Base-by-base conservation (phyloP, 2,329 filamentous ascomycete genomes). In the Pseudogymnoascus sp. region DNA sequence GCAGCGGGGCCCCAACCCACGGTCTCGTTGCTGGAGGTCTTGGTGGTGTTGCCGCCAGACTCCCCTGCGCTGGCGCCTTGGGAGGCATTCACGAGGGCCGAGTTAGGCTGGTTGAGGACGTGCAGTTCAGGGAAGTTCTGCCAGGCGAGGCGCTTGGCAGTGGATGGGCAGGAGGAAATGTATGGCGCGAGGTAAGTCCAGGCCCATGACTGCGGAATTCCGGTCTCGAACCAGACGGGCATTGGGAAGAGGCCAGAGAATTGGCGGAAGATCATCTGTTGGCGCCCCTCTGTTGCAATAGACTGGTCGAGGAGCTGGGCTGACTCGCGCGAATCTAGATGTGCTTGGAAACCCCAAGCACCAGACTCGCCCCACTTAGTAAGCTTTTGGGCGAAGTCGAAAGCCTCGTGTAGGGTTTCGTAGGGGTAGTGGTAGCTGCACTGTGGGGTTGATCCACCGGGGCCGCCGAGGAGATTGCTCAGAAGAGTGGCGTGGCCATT, bases 301-400 rank as follows among this genome's bases (percentile, higher is more conserved):
- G 87, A 88, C 75, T 92, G 89, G 2, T 90, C 78, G 2, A 96
- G 79, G 15, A 95, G 76, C 71, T 87, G 86, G 0, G 83, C 90
- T 11, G 87, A 87, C 69, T 90, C 87, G 4, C 89, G 87, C 0
- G 88, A 87, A 74, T 93, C 85, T 57, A 95, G 80, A 71, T 95
- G 90, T 61, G 86, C 82, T 67, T 93, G 78, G 78, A 93, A 95
- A 0, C 90, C 90, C 77, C 90, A 92, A 1, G 93, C 89, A 57
- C 90, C 88, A 10, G 87, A 83, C 74, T 95, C 90, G 60, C 90
- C 90, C 75, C 83, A 91, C 35, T 89, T 87, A 1, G 91, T 95
- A n/a, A 95, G 77, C 76, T 92, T 92, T 76, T 93, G 89, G 75
- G 84, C 87, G 77, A 95, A 95, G 78, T 95, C 90, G 70, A 95